A percentile compares a stretch with the other conserved stretches of the same genome.
Evolutionary conservation across 176 grass and related monocot species (phyloP).

Genomic region (Carex kokanica): DNA sequence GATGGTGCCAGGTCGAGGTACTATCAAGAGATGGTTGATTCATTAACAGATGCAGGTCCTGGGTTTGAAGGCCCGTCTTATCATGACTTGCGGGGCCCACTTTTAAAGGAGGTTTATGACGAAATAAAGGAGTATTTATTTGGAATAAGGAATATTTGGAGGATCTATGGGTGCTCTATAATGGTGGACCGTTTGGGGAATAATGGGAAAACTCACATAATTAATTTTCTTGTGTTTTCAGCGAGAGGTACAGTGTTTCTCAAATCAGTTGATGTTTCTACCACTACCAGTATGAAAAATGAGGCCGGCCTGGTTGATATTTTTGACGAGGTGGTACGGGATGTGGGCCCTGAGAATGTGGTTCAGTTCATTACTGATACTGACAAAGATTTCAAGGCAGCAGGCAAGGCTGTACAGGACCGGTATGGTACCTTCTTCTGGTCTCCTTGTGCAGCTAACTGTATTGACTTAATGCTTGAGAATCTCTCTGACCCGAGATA

Average conservation of each 20-base stretch:
- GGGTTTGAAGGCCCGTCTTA: conserved; percentile 36
- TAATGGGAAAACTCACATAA: not conserved
- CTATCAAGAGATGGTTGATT: conserved; percentile 37
- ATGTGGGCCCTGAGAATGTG: conserved; percentile 40
- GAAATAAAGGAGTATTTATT: conserved; percentile 24
- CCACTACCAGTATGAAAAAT: conserved; percentile 17
- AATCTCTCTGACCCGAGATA: conserved; percentile 32
- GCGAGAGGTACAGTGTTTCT: conserved; percentile 40
- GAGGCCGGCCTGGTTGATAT: conserved; percentile 23
- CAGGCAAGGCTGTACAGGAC: conserved; percentile 34
- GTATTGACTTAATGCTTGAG: conserved; percentile 45
- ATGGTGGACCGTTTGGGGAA: conserved; percentile 29
- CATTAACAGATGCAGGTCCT: conserved; percentile 31
- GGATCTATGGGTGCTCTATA: conserved; percentile 32
- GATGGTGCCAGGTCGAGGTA: conserved; percentile 37
- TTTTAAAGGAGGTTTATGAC: conserved; percentile 27
- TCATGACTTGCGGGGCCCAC: conserved; percentile 33
- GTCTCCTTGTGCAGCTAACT: conserved; percentile 36
- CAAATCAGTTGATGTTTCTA: conserved; percentile 38
- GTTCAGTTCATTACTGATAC: conserved; percentile 44
- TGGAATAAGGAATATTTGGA: conserved; percentile 40
- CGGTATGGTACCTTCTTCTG: conserved; percentile 50
- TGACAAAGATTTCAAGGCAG: conserved; percentile 35
- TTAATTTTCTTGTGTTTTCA: conserved; percentile 49
- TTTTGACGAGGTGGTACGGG: conserved; percentile 38